Base-by-base conservation (phyloP, 2,329 filamentous ascomycete species). In the Aspergillus oerlinghausenensis region DNA sequence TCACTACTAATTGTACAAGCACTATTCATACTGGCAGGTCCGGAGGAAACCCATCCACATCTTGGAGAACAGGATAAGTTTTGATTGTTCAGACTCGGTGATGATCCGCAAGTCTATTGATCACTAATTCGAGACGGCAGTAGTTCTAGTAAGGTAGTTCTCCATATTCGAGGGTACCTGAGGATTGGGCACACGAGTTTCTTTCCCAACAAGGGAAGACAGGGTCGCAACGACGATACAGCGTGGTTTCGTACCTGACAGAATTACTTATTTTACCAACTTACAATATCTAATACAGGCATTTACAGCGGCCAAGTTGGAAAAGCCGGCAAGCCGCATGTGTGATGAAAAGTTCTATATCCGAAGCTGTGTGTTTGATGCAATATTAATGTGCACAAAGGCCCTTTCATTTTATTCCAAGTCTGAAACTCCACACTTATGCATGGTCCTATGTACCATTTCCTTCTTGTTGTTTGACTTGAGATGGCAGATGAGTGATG, bases 291-390 rank as follows among this genome's bases (percentile, higher is more conserved):
- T 29, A 14, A 54, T 38, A 38, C 32, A 38, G 32, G 17, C 14
- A 17, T 38, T 17, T 38, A 38, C 32, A 17, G 32, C 32, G 5
- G 5, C 14, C 14, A 38, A 35, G 32, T 38, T 38, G 32, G 32
- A 17, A 38, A 17, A 7, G 6, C 32, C 60, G 60, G 57, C 60
- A 61, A 60, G 61, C 60, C 57, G 61, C 60, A 48, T 54, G 53
- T 58, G 54, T 45, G 50, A 51, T 55, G 57, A 42, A 56, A 52
- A 62, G 50, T 61, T 50, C 52, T 60, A 56, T 59, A 62, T 62
- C 61, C 60, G 55, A 64, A 50, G 51, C 52, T 51, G 52, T 54
- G 43, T 26, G 19, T 11, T 47, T 25, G 11, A 47, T 32, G 32
- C 11, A 6, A 28, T 28, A 26, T 26, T 26, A 28, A 28, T 50